Evolutionary conservation across 2,329 filamentous ascomycete species (phyloP).

Genomic region (Neophaeococcomyces aloes): DNA sequence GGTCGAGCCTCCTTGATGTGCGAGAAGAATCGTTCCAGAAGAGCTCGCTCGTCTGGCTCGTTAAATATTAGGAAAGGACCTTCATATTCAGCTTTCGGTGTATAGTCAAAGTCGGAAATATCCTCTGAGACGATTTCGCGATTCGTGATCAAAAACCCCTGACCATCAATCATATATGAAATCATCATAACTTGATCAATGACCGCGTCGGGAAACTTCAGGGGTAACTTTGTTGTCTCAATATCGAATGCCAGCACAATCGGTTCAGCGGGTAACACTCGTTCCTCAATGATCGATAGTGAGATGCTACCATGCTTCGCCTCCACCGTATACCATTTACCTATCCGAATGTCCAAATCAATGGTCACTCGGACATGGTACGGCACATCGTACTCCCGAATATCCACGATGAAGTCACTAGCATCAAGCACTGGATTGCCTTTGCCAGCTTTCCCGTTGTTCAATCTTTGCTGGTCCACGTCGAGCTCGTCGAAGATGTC

Average conservation of each 20-base stretch:
- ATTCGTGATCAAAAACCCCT: conserved; percentile 96
- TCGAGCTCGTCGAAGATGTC: conserved; percentile 92
- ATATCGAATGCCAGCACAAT: conserved; percentile 99
- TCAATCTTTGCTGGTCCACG: conserved; percentile 65
- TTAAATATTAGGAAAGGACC: conserved; percentile 98
- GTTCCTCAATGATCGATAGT: conserved; percentile 75
- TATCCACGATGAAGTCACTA: conserved; percentile 95
- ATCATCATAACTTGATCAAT: conserved; percentile 99
- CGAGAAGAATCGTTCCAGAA: conserved; percentile 85
- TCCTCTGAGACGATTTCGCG: conserved; percentile 96
- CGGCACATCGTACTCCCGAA: conserved; percentile 97
- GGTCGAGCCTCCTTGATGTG: conserved; percentile 92
- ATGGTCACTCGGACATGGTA: conserved; percentile 99
- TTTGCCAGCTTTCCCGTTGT: background rate
- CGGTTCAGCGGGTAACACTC: conserved; percentile 81
- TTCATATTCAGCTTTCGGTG: conserved; percentile 88
- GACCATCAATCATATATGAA: conserved; percentile 99
- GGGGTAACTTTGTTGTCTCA: conserved; percentile 86
- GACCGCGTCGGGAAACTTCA: conserved; percentile 92
- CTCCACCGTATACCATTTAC: conserved; percentile 94
- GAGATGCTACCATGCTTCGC: conserved; percentile 81
- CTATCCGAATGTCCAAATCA: conserved; percentile 89
- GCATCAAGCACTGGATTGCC: conserved; percentile 70
- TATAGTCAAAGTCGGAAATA: conserved; percentile 96
- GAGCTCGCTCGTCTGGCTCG: conserved; percentile 78